Evolutionary conservation across 164 flowering plant species (phyloP).

Genomic region (Malania oleifera): DNA sequence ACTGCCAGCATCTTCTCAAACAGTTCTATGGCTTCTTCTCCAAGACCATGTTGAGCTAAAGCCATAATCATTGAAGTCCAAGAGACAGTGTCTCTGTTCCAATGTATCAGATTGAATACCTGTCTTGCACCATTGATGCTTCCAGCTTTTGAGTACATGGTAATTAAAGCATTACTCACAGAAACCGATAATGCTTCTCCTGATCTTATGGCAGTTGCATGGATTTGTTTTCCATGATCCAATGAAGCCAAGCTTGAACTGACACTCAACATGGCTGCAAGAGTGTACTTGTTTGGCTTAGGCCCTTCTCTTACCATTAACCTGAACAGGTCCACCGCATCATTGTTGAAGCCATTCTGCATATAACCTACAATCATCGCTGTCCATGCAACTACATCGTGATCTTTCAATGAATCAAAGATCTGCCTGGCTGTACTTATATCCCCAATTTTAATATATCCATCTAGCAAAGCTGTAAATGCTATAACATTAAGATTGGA

Average conservation of each 20-base stretch:
- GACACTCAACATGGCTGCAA: constrained; percentile 68
- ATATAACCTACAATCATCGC: constrained; percentile 89
- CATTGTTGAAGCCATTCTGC: constrained; percentile 53
- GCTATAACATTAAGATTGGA: constrained; percentile 52
- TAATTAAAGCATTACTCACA: constrained; percentile 65
- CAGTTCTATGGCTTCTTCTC: constrained; percentile 59
- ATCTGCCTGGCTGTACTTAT: constrained; percentile 57
- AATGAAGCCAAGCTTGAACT: constrained; percentile 66
- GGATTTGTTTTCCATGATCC: constrained; percentile 72
- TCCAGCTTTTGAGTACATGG: constrained; percentile 82
- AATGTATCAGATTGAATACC: constrained; percentile 34
- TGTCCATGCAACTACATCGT: constrained; percentile 92
- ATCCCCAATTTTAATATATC: constrained; percentile 76
- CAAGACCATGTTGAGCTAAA: constrained; percentile 82
- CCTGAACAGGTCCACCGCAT: constrained; percentile 66
- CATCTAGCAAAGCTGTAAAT: constrained; percentile 69
- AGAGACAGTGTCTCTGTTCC: constrained; percentile 54
- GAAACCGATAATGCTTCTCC: constrained; percentile 53
- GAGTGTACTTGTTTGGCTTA: constrained; percentile 63
- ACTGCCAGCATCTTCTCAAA: constrained; percentile 57
- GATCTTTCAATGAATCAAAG: constrained; percentile 51
- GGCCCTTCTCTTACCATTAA: constrained; percentile 65
- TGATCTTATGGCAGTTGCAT: constrained; percentile 50
- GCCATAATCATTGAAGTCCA: constrained; percentile 91
- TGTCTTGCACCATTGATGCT: constrained; percentile 45